Evolutionary conservation across 2,329 filamentous ascomycete species (phyloP), one percentile per base, ranked within the genome.

Genomic region (Tolypocladium tundrense): DNA sequence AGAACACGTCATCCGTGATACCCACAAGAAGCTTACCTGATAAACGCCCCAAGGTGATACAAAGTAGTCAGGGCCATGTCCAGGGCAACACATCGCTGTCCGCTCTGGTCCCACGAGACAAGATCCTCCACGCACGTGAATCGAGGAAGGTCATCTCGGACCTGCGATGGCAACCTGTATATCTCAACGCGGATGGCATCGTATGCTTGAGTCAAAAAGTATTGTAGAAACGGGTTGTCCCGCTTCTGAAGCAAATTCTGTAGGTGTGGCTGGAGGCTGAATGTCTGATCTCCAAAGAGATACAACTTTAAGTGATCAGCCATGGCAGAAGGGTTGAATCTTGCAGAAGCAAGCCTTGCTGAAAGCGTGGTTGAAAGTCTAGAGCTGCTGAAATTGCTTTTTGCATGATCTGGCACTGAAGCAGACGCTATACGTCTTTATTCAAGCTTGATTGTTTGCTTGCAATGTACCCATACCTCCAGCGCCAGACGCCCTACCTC

Each of bases 261-360:
- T 16, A 54, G 35, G 13, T 55, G 42, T 10, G 55, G 55, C 31
- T 48, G 42, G 11, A 57, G 35, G 27, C 53, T 53, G 40, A 53
- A 59, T 2, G 58, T 59, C 55, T 59, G 58, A 54, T 59, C 58
- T 43, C 58, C 58, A 31, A 59, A 59, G 52, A 59, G 55, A 45
- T 55, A 57, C 13, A 59, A 45, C 51, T 59, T 54, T 13, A 59
- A 24, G 8, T 59, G 35, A 42, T 50, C 52, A 19, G 24, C 51
- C 55, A 57, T 55, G 27, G 21, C 37, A 41, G 40, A n/a, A 16
- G 16, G n/a, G 16, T 41, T n/a, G 40, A 41, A n/a, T 41, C 16
- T n/a, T 41, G 40, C 14, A 40, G 39, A 40, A 40, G 39, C 39
- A 40, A 40, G 39, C 6, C 39, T 40, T 40, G 40, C 40, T 41